phyloP scores from a whole-genome alignment of 306 rosid genomes.

The Notholithocarpus densiflorus region DNA sequence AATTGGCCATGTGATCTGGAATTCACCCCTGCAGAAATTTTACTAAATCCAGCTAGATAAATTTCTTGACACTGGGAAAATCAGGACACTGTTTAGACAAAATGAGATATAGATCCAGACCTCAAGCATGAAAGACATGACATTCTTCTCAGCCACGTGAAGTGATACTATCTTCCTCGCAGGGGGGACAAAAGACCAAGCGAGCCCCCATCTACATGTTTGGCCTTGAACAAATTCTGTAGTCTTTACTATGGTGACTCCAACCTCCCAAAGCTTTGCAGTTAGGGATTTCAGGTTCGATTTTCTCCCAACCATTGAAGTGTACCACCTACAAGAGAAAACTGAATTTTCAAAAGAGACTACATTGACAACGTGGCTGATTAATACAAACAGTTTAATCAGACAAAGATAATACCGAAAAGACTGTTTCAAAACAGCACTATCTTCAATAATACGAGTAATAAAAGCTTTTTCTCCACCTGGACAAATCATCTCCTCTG shows the following conservation, averaged over 20 bases:
- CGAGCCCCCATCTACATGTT: slow-evolving; percentile 85
- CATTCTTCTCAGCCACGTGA: slow-evolving; percentile 48
- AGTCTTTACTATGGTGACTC: slow-evolving; percentile 76
- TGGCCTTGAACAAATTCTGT: slow-evolving; percentile 91
- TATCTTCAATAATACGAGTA: slow-evolving; percentile 72
- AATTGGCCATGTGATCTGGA: neutral
- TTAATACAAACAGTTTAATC: neutral
- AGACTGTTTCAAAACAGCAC: slow-evolving; percentile 48
- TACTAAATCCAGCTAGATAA: neutral
- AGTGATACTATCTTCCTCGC: slow-evolving; percentile 38
- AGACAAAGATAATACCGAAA: slow-evolving; percentile 46
- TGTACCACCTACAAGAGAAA: slow-evolving; percentile 68
- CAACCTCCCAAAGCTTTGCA: slow-evolving; percentile 76
- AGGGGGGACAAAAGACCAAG: slow-evolving; percentile 87
- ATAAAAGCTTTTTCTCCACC: slow-evolving; percentile 92
- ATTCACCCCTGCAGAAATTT: neutral
- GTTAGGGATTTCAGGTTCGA: slow-evolving; percentile 48
- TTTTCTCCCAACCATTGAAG: slow-evolving; percentile 78
- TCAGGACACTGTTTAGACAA: neutral
- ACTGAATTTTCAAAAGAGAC: neutral
- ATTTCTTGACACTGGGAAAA: neutral
- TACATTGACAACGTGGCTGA: neutral
- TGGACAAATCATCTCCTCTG: slow-evolving; percentile 73
- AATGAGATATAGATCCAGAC: slow-evolving; percentile 1
- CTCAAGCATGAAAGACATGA: slow-evolving; percentile 68